phyloP scores from a whole-genome alignment of 2,329 filamentous ascomycete species.

The Penicillium nordicum region DNA sequence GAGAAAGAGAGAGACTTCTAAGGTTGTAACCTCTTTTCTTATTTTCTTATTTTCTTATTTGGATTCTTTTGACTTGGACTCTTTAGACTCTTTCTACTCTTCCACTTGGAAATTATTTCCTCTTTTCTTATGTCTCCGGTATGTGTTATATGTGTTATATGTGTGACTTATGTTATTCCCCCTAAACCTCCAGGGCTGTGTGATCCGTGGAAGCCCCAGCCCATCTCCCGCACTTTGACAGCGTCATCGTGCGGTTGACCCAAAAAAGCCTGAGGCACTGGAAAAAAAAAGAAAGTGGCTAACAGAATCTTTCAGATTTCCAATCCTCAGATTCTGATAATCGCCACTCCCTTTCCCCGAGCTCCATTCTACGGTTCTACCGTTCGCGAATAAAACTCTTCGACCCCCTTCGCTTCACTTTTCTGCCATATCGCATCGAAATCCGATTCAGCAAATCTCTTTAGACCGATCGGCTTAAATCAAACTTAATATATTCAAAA shows the following conservation, averaged over 20 bases:
- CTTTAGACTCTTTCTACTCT: too few relatives aligned
- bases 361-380: constrained; percentile 9
- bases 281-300: neutral
- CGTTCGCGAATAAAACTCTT: constrained; percentile 10
- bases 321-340: neutral
- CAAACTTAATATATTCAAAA: neutral
- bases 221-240: constrained; percentile 36
- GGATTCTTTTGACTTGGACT: too few relatives aligned
- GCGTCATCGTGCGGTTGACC: constrained; percentile 29
- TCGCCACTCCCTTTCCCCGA: constrained; percentile 11
- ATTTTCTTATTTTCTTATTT: too few relatives aligned
- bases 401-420: constrained; percentile 1
- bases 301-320: neutral
- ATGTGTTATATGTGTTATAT: neutral
- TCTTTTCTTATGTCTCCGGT: constrained; percentile 6
- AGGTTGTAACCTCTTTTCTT: neutral
- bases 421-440: neutral
- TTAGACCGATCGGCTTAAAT: neutral
- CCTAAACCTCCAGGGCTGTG: neutral
- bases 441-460: neutral
- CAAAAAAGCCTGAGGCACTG: constrained; percentile 3
- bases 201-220: constrained; percentile 32
- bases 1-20: neutral
- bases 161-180: neutral
- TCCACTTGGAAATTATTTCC: neutral